These are phyloP conservation scores for Microbotryum silenes-acaulis DNA, from an alignment of 1,284 basidiomycete genomes.

Conservation along the genomic window DNA sequence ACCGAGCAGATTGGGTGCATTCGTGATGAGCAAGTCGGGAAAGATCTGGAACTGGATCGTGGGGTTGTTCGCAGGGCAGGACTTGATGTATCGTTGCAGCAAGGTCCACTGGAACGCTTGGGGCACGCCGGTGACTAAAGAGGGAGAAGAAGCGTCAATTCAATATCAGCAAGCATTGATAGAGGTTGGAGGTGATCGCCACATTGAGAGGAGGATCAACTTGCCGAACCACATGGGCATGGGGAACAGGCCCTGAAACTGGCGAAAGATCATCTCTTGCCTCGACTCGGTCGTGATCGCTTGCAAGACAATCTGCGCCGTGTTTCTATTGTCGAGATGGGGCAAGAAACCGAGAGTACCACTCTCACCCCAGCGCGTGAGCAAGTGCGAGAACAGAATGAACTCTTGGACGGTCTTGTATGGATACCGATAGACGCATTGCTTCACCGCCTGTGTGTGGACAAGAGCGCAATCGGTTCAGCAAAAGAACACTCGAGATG, in stretches of 20 bases:
- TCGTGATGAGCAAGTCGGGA: constrained; percentile 48
- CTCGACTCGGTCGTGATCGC: constrained; percentile 58
- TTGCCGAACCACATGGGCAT: constrained; percentile 44
- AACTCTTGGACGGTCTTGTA: constrained; percentile 55
- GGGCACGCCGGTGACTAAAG: constrained; percentile 50
- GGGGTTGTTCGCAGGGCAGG: constrained; percentile 53
- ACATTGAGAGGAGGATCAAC: not conserved
- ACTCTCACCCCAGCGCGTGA: constrained; percentile 55
- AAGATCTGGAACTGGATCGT: constrained; percentile 53
- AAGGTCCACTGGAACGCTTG: constrained; percentile 58
- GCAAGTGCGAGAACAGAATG: constrained; percentile 56
- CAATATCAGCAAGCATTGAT: constrained; percentile 10
- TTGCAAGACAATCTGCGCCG: constrained; percentile 53
- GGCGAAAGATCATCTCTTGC: constrained; percentile 61
- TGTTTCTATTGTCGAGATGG: constrained; percentile 54
- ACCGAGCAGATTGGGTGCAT: constrained; percentile 36
- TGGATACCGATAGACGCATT: constrained; percentile 49
- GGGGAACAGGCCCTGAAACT: constrained; percentile 57
- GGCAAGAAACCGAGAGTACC: constrained; percentile 55
- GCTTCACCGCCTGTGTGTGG: too few relatives aligned
- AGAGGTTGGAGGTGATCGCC: constrained; percentile 7
- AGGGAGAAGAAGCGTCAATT: constrained; percentile 39
- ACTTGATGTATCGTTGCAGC: constrained; percentile 52
- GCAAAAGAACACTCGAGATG: too few relatives aligned
- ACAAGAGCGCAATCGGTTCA: constrained; percentile 47